phyloP scores from a whole-genome alignment of 2,329 filamentous ascomycete species.

The Ceratocystis harringtonii region DNA sequence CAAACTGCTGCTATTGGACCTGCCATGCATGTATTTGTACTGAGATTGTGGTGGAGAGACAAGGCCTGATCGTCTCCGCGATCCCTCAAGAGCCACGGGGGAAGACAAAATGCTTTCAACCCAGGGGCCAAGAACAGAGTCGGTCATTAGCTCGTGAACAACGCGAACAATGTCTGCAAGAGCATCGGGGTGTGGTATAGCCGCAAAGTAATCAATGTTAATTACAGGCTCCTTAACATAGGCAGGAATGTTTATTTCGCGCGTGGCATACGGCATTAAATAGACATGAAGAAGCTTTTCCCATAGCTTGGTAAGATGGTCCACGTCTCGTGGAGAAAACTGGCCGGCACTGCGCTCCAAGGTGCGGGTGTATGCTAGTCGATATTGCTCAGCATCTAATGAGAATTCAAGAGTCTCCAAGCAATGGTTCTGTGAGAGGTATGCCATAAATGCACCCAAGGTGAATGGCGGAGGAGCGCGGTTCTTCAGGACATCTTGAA shows the following conservation, averaged over 20 bases:
- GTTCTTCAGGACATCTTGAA: conserved; percentile 75
- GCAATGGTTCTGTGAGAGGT: conserved; percentile 92
- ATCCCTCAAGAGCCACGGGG: conserved; percentile 31
- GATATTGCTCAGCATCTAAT: conserved; percentile 79
- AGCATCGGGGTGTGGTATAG: conserved; percentile 57
- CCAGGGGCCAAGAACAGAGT: conserved; percentile 86
- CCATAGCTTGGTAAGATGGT: conserved; percentile 71
- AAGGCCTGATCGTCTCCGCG: background rate
- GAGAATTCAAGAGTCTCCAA: conserved; percentile 94
- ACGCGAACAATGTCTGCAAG: conserved; percentile 74
- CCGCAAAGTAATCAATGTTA: conserved; percentile 21
- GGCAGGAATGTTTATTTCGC: conserved; percentile 82
- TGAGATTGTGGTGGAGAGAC: background rate
- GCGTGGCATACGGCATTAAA: conserved; percentile 67
- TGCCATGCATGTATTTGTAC: conserved; percentile 5
- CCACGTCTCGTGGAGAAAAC: conserved; percentile 32
- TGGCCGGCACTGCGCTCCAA: conserved; percentile 18
- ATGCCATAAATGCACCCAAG: conserved; percentile 85
- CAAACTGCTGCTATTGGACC: conserved; percentile 4
- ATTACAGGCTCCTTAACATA: conserved; percentile 52
- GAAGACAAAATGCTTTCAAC: conserved; percentile 31
- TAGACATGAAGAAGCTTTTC: conserved; percentile 78
- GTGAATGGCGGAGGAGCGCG: conserved; percentile 79
- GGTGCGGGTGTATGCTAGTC: conserved; percentile 38
- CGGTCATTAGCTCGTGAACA: conserved; percentile 93